These are phyloP conservation scores for Stygiomarasmius scandens DNA, from an alignment of 1,284 basidiomycete species.

Conservation along the genomic window DNA sequence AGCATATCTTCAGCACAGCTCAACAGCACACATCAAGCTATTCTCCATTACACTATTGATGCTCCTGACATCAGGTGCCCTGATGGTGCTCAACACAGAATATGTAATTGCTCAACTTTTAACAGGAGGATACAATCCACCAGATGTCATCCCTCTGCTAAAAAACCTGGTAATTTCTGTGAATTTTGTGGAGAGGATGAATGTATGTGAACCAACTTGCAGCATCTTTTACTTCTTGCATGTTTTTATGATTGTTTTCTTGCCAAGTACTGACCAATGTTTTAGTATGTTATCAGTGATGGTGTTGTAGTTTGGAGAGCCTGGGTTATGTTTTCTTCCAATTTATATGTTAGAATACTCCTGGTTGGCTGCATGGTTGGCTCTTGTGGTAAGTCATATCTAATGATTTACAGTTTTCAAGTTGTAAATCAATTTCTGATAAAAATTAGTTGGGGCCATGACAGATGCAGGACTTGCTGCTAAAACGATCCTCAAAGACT, in stretches of 20 bases:
- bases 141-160: neutral
- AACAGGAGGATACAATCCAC: neutral
- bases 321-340: neutral
- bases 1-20: no score
- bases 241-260: no score
- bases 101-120: neutral
- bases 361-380: neutral
- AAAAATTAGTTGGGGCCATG: no score
- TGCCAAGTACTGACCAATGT: neutral
- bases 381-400: neutral
- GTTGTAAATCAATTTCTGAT: no score
- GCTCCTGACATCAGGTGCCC: neutral
- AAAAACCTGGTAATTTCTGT: neutral
- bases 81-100: neutral
- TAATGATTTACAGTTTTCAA: no score
- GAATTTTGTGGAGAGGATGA: neutral
- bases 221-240: no score
- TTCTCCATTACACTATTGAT: neutral
- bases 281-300: neutral
- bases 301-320: neutral
- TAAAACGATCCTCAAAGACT: neutral
- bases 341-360: neutral
- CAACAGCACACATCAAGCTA: no score
- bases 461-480: no score
- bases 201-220: neutral